A percentile compares a stretch with the other conserved stretches of the same genome.
These are phyloP conservation scores for Auriscalpium vulgare DNA, from an alignment of 768 basidiomycete species.

Conservation along the genomic window DNA sequence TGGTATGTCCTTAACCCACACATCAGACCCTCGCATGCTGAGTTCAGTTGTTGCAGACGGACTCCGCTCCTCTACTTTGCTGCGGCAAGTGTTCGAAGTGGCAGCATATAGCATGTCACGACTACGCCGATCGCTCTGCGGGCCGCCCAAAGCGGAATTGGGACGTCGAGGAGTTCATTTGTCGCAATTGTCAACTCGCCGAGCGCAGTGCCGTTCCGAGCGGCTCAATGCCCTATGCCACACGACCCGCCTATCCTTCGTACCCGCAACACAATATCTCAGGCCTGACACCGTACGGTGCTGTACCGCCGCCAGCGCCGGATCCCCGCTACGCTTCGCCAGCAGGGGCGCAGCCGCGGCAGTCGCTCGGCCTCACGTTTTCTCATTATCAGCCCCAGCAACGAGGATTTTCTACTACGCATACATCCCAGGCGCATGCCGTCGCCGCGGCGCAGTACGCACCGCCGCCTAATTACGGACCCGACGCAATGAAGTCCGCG, in stretches of 20 bases:
- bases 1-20: slow-evolving; percentile 40
- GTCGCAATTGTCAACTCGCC: slow-evolving; percentile 42
- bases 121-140: slow-evolving; percentile 53
- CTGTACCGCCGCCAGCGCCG: neutral
- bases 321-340: neutral
- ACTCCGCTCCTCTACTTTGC: slow-evolving; percentile 69
- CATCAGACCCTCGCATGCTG: no score
- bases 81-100: slow-evolving; percentile 79
- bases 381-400: slow-evolving; percentile 16
- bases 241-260: neutral
- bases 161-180: slow-evolving; percentile 80
- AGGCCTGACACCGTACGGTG: slow-evolving; percentile 5
- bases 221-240: neutral
- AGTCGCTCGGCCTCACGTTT: slow-evolving; percentile 11
- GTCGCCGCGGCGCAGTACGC: neutral
- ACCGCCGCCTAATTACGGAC: neutral
- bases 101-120: slow-evolving; percentile 88
- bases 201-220: neutral
- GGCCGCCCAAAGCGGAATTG: slow-evolving; percentile 72
- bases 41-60: slow-evolving; percentile 44
- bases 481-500: neutral
- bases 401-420: slow-evolving; percentile 7
- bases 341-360: neutral
- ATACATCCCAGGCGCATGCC: slow-evolving; percentile 1
- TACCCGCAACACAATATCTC: slow-evolving; percentile 1